Evolutionary conservation across 1,139 yeast species (phyloP).

Genomic region (Meyerozyma guilliermondii): DNA sequence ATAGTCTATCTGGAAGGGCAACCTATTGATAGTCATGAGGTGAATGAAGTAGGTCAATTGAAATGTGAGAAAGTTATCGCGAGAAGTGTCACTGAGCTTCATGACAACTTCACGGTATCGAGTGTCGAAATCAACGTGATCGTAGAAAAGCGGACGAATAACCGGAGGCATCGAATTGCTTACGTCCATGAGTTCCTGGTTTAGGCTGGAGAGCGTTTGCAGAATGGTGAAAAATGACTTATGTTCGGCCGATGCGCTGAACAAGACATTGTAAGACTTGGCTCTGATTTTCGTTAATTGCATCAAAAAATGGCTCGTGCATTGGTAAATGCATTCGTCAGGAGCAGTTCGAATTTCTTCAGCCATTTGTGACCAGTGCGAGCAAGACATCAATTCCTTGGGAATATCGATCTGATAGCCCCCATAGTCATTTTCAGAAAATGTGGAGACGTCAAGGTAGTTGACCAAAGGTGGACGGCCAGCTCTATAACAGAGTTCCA

Average conservation of each 20-base stretch:
- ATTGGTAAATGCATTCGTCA: conserved; percentile 2
- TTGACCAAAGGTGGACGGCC: conserved; percentile 60
- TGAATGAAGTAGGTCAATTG: conserved; percentile 30
- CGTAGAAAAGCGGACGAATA: conserved; percentile 20
- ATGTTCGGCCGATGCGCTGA: conserved; percentile 22
- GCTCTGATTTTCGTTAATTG: conserved; percentile 24
- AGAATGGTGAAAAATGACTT: conserved; percentile 15
- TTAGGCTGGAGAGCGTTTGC: conserved; percentile 15
- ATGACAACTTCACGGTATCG: not conserved
- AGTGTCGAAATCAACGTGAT: conserved; percentile 20
- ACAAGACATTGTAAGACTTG: conserved; percentile 24
- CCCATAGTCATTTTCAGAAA: not conserved
- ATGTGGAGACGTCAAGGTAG: conserved; percentile 37
- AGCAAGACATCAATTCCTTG: not conserved
- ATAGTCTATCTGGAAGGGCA: conserved; percentile 22
- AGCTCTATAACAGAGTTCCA: conserved; percentile 46
- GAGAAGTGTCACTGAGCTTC: not conserved
- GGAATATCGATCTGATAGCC: not conserved
- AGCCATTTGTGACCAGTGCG: not conserved
- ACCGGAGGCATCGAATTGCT: conserved; percentile 11
- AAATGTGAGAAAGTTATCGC: conserved; percentile 17
- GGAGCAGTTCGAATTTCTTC: not conserved
- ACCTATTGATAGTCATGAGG: conserved; percentile 31
- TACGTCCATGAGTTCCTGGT: conserved; percentile 17
- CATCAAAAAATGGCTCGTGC: conserved; percentile 12